Conservation (phyloP, 2,329 filamentous ascomycete genomes). For the Fusarium sulawesiense region DNA sequence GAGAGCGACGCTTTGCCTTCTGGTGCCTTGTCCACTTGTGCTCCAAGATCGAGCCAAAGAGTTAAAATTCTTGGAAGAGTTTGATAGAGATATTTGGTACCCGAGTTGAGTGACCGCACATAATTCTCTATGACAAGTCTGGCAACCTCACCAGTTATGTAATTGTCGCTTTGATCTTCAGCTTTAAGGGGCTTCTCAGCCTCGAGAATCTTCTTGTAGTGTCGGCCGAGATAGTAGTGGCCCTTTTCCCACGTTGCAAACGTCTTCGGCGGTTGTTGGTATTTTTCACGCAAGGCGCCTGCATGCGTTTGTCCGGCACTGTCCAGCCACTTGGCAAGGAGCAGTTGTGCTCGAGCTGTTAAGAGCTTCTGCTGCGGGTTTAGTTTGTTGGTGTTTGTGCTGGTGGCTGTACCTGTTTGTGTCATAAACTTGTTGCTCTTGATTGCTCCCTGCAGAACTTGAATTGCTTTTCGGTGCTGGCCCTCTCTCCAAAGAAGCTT, state of each 20-base stretch:
- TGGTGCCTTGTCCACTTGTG: constrained; percentile 73
- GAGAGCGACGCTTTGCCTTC: constrained; percentile 66
- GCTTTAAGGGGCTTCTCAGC: constrained; percentile 82
- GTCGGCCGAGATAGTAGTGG: constrained; percentile 94
- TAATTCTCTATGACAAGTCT: constrained; percentile 96
- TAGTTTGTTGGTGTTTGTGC: constrained; percentile 50
- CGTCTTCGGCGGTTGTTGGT: constrained; percentile 81
- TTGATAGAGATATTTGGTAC: constrained; percentile 96
- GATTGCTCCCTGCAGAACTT: constrained; percentile 88
- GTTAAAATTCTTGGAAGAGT: constrained; percentile 92
- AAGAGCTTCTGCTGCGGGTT: constrained; percentile 68
- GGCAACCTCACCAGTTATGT: constrained; percentile 82
- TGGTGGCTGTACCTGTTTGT: constrained; percentile 53
- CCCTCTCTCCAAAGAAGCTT: constrained; percentile 93
- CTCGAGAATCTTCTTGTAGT: constrained; percentile 96
- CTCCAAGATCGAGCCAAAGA: constrained; percentile 92
- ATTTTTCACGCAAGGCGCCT: constrained; percentile 80
- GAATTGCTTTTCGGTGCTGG: constrained; percentile 93
- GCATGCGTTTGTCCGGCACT: constrained; percentile 93
- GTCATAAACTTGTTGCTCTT: constrained; percentile 79
- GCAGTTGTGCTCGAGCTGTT: constrained; percentile 82
- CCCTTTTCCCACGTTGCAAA: constrained; percentile 89
- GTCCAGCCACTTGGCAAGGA: constrained; percentile 97
- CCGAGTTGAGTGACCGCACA: constrained; percentile 84
- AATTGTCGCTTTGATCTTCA: constrained; percentile 81